Conservation (phyloP, 345 rosid genomes). For the Durio zibethinus region DNA sequence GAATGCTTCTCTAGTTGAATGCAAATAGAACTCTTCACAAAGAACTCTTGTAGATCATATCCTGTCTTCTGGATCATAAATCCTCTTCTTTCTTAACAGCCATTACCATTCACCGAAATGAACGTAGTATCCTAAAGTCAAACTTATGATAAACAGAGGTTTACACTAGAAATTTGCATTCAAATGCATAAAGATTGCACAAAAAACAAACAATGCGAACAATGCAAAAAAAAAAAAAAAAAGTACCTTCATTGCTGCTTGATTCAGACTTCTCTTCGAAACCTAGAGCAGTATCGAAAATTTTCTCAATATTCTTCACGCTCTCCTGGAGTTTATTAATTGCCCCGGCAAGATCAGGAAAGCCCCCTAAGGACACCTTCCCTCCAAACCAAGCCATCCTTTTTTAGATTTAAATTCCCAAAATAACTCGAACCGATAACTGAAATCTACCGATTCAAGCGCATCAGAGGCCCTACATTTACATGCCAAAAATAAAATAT, state of each 20-base stretch:
- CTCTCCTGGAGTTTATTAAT: conserved; percentile 98
- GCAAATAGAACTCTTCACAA: no score
- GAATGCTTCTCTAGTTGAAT: no score
- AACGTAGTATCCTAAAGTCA: background rate
- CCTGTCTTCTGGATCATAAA: no score
- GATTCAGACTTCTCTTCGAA: conserved; percentile 77
- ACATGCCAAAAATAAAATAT: background rate
- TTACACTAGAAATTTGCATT: background rate
- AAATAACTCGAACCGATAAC: conserved; percentile 17
- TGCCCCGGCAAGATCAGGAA: conserved; percentile 98
- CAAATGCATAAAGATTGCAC: background rate
- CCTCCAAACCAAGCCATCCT: conserved; percentile 98
- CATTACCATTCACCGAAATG: background rate
- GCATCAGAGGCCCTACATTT: conserved; percentile 36
- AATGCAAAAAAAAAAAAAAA: background rate
- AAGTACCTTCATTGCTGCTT: conserved; percentile 55
- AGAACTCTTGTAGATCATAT: no score
- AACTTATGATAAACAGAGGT: background rate
- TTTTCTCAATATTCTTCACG: conserved; percentile 98
- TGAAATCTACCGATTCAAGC: conserved; percentile 26
- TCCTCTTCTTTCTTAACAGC: background rate
- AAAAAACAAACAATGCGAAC: background rate
- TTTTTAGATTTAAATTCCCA: conserved; percentile 12
- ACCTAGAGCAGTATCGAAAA: conserved; percentile 93
- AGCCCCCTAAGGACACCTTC: conserved; percentile 75